Conservation (phyloP, 768 basidiomycete genomes). For the Favolaschia claudopus region DNA sequence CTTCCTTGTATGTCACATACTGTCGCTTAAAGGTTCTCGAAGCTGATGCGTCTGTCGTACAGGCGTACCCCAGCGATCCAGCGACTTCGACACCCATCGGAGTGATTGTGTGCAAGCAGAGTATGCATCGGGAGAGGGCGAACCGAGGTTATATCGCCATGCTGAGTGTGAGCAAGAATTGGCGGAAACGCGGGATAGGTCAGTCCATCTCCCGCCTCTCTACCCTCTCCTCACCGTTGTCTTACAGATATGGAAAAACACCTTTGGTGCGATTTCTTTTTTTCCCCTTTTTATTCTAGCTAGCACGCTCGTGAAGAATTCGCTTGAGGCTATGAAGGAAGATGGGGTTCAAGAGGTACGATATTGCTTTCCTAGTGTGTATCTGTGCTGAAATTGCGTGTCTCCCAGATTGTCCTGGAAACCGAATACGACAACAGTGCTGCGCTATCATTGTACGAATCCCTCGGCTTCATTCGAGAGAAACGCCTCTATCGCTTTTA, state of each 20-base stretch:
- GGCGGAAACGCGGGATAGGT: constrained; percentile 94
- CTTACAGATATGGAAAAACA: constrained; percentile 56
- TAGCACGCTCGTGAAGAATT: constrained; percentile 81
- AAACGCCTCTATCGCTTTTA: constrained; percentile 96
- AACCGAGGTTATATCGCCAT: constrained; percentile 98
- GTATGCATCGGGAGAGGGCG: constrained; percentile 74
- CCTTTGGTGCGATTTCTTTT: constrained; percentile 55
- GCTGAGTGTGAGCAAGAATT: constrained; percentile 87
- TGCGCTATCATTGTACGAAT: constrained; percentile 88
- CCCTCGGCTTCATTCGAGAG: constrained; percentile 94
- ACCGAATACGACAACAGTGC: constrained; percentile 94
- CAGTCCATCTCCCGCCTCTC: constrained; percentile 48
- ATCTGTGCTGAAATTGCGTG: background rate
- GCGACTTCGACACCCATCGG: constrained; percentile 70
- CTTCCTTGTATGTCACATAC: constrained; percentile 64
- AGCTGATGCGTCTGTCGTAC: constrained; percentile 2
- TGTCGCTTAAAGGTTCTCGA: background rate
- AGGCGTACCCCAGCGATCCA: constrained; percentile 67
- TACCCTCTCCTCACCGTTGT: constrained; percentile 50
- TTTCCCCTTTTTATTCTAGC: constrained; percentile 62
- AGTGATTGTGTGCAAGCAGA: constrained; percentile 97
- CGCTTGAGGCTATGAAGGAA: constrained; percentile 84
- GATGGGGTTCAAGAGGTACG: constrained; percentile 87
- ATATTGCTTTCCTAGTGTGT: constrained; percentile 21
- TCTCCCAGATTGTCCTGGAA: constrained; percentile 84